Base-by-base conservation (phyloP, 257 asterid genomes). In the Plantago elongata region DNA sequence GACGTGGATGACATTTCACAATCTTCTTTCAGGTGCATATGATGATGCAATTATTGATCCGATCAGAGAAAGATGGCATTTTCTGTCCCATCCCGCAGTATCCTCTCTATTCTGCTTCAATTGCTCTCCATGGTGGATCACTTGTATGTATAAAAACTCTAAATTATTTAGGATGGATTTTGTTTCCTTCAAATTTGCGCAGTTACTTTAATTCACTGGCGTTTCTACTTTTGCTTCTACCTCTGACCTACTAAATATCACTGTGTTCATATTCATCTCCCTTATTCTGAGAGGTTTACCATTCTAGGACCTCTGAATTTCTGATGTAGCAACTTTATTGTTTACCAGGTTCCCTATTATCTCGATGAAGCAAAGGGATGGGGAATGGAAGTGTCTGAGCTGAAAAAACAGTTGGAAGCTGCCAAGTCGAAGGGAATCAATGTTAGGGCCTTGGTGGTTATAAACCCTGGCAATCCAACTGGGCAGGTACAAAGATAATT, bases 41-140 rank as follows among this genome's bases (percentile, higher is more conserved):
- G 99, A 93, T 93, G 99, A 93, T 93, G 97, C 99, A 89, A 70
- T 69, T 93, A 61, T 66, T 93, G 79, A 77, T 87, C 72, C 74
- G 97, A 51, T 85, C 94, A 1, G 79, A 87, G 75, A 73, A 74
- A 16, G 99, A 93, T 72, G 99, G 99, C 64, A 89, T 93, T 61
- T 78, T 93, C 66, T 93, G 99, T 64, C 99, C 99, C 29, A 93
- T 93, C 56, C 99, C 99, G 37, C 99, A 93, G 76, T 93, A 93
- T 67, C 99, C 99, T 64, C 95, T 93, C 27, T 83, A 83, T 64
- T 83, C 90, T 49, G 90, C 90, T 63, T 83, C 90, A 18, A 83
- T 93, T 43, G 91, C 97, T 55, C 97, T 93, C 55, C 99, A 93
- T 40, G 96, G 99, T 55, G 99, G 96, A 79, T 74, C 95, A 71